Percentiles rank a stretch among this genome's conserved stretches.
These are phyloP conservation scores for Saturnispora saitoi DNA, from an alignment of 805 yeast genomes.

Conservation along the genomic window DNA sequence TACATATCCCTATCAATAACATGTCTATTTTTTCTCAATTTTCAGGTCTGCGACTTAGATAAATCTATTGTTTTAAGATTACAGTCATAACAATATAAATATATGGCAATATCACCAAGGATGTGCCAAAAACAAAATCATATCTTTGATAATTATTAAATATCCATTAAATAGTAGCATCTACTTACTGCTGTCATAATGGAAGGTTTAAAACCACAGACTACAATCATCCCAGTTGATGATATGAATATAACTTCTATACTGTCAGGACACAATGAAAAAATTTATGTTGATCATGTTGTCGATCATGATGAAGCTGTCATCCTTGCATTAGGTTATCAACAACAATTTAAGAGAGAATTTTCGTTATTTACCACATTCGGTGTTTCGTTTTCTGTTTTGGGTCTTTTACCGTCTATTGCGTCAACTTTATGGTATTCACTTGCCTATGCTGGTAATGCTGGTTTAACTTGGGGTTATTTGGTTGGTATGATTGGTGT, in stretches of 20 bases:
- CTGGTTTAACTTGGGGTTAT: slow-evolving; percentile 60
- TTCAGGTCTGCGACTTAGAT: too few species aligned
- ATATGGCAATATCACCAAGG: background rate
- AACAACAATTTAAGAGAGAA: slow-evolving; percentile 57
- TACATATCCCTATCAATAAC: too few species aligned
- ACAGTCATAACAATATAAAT: too few species aligned
- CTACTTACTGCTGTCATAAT: background rate
- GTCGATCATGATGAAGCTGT: slow-evolving; percentile 44
- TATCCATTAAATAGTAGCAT: too few species aligned
- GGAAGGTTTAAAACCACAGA: slow-evolving; percentile 12
- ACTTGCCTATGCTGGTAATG: slow-evolving; percentile 51
- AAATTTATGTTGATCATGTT: slow-evolving; percentile 36
- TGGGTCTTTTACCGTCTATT: slow-evolving; percentile 58
- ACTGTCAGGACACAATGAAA: slow-evolving; percentile 19
- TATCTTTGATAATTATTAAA: too few species aligned
- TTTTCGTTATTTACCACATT: slow-evolving; percentile 49
- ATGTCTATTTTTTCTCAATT: too few species aligned
- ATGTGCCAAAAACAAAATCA: background rate
- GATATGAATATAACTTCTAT: slow-evolving; percentile 20
- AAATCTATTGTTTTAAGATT: too few species aligned
- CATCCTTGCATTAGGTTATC: slow-evolving; percentile 51
- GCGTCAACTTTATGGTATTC: slow-evolving; percentile 57
- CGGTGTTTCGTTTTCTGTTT: slow-evolving; percentile 55
- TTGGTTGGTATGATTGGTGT: slow-evolving; percentile 48
- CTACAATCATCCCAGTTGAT: slow-evolving; percentile 22